These are phyloP conservation scores for Camelina neglecta DNA, from an alignment of 345 rosid genomes.

Conservation along the genomic window DNA sequence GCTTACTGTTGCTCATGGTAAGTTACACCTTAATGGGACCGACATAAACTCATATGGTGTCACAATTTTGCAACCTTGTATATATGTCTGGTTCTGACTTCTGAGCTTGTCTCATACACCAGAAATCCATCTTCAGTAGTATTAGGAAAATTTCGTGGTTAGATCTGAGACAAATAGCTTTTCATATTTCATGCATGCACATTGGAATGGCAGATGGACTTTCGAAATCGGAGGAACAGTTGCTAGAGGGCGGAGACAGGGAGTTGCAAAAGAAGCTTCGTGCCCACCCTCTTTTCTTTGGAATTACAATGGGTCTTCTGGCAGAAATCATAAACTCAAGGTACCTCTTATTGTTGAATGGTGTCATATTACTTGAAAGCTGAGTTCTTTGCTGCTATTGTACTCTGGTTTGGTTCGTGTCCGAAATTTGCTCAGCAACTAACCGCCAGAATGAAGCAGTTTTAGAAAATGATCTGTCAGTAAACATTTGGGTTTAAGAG, in stretches of 20 bases:
- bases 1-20: slow-evolving; percentile 60
- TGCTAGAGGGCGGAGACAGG: slow-evolving; percentile 46
- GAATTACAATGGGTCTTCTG: slow-evolving; percentile 87
- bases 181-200: slow-evolving; percentile 32
- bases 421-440: background rate
- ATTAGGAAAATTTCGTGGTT: slow-evolving; percentile 6
- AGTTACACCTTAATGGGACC: slow-evolving; percentile 36
- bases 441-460: background rate
- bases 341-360: slow-evolving; percentile 47
- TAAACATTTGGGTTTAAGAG: background rate
- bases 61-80: slow-evolving; percentile 2
- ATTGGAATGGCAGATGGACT: slow-evolving; percentile 59
- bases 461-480: slow-evolving; percentile 3
- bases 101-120: slow-evolving; percentile 20
- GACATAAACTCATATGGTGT: slow-evolving; percentile 21
- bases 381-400: slow-evolving; percentile 10
- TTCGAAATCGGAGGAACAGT: slow-evolving; percentile 48
- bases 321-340: slow-evolving; percentile 98
- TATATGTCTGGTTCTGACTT: slow-evolving; percentile 29
- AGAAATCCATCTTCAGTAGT: slow-evolving; percentile 12
- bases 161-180: slow-evolving; percentile 23
- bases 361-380: slow-evolving; percentile 16
- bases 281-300: slow-evolving; percentile 90
- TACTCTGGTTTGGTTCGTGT: background rate
- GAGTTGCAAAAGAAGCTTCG: slow-evolving; percentile 66